phyloP scores from a whole-genome alignment of 2,329 filamentous ascomycete species.

The Verticillium isaacii region DNA sequence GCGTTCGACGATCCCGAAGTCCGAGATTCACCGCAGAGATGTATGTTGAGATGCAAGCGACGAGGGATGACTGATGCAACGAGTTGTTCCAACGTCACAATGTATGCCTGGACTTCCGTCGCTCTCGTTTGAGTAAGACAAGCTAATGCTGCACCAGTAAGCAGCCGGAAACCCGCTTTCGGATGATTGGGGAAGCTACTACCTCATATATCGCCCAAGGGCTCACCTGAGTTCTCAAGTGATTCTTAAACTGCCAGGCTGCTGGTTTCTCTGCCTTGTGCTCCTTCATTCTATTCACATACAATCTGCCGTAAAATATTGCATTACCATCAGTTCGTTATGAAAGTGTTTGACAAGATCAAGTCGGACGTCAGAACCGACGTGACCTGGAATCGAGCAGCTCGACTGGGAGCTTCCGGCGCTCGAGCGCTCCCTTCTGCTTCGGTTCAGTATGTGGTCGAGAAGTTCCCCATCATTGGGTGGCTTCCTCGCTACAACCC shows the following conservation, averaged over 20 bases:
- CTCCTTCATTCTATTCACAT: not conserved
- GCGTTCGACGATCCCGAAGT: not conserved
- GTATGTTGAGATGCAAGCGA: not conserved
- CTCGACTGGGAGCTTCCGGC: slow-evolving; percentile 21
- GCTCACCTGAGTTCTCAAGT: not conserved
- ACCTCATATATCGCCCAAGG: not conserved
- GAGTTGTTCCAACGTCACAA: not conserved
- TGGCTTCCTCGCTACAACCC: slow-evolving; percentile 60
- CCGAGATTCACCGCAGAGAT: not conserved
- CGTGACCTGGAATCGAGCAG: slow-evolving; percentile 28
- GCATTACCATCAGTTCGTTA: slow-evolving; percentile 1
- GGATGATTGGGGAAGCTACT: not conserved
- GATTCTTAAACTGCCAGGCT: not conserved
- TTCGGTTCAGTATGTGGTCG: slow-evolving; percentile 48
- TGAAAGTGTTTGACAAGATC: slow-evolving; percentile 16
- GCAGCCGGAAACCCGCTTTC: not conserved
- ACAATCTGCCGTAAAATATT: not conserved
- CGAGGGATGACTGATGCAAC: not conserved
- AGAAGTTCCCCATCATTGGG: slow-evolving; percentile 57
- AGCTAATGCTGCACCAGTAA: not conserved
- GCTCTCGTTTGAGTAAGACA: not conserved
- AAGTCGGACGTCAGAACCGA: slow-evolving; percentile 30
- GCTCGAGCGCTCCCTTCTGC: slow-evolving; percentile 41
- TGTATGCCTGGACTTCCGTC: not conserved
- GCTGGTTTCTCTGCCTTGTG: not conserved